Base-by-base conservation (phyloP, 352 stramenopile species). In the Globisporangium uncinulatum region DNA sequence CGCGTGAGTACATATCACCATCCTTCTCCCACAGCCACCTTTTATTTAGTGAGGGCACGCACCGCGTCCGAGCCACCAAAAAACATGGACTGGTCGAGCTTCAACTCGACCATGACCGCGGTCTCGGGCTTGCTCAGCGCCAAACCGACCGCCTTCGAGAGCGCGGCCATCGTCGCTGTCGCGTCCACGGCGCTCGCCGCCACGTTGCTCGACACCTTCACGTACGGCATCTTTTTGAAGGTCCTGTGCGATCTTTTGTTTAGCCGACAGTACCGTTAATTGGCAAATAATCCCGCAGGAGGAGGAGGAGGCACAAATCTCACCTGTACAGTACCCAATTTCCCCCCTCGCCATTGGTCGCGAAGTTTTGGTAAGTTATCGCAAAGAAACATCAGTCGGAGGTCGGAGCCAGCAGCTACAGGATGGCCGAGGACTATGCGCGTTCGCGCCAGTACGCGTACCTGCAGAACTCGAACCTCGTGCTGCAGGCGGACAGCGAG, bases 401-500 rank as follows among this genome's bases (percentile, higher is more conserved):
- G 42, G 20, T 46, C 42, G 15, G 42, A 46, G 42, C 41, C 6
- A 10, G 44, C 4, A 49, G 44, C 44, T 31, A 8, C n/a, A 50
- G 21, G 24, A 97, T 97, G 89, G 86, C 88, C 21, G 86, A 97
- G 74, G 89, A 97, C 54, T 81, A 87, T 56, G 87, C 86, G 54
- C 87, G 89, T 19, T 92, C 86, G 63, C 75, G 87, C 54, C 86
- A 96, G 67, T 97, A 97, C 81, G 89, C 92, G 60, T 97, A 97
- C 79, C 65, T 73, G 60, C 74, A 91, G 67, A 98, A 97, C 79
- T 97, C 88, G 34, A 98, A 98, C 71, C 73, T 98, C 47, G 94
- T 98, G 65, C 74, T 98, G 49, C 84, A 97, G 68, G 87, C 91
- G 7, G 90, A 98, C 57, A 85, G 81, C 62, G 87, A 92, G 57